phyloP scores from a whole-genome alignment of 1,139 yeast genomes.

The Candida pseudocylindracea region DNA sequence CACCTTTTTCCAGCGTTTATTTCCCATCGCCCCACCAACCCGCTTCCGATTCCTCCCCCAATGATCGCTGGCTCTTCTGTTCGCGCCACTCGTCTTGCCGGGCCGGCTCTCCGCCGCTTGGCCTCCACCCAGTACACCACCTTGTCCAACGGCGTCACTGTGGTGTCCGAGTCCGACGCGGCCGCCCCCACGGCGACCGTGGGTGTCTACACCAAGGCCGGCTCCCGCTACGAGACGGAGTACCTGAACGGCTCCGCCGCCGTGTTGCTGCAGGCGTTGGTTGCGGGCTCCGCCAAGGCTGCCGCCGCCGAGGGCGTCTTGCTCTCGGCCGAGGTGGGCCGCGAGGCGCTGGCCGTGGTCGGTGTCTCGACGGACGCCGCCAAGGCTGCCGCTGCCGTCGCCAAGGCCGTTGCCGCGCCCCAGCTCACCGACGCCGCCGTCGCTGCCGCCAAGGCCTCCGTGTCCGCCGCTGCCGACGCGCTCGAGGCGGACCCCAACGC shows the following conservation, averaged over 20 bases:
- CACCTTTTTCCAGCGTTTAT: no score
- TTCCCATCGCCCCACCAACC: no score
- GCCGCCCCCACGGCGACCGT: constrained; percentile 32
- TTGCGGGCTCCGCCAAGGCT: constrained; percentile 25
- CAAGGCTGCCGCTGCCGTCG: constrained; percentile 17
- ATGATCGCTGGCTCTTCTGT: no score
- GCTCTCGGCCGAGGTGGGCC: constrained; percentile 19
- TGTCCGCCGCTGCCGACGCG: constrained; percentile 15
- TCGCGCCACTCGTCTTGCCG: constrained; percentile 4
- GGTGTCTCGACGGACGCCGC: constrained; percentile 16
- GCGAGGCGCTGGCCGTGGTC: constrained; percentile 31
- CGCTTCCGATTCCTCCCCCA: no score
- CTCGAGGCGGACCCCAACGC: constrained; percentile 22
- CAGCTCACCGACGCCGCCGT: constrained; percentile 13
- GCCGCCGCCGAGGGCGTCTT: constrained; percentile 21
- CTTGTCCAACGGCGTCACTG: constrained; percentile 47
- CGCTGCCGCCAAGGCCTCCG: constrained; percentile 13
- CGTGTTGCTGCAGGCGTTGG: constrained; percentile 8
- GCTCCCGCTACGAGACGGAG: constrained; percentile 59
- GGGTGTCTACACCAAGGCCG: constrained; percentile 54
- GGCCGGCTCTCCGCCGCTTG: constrained; percentile 34
- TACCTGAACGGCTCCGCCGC: constrained; percentile 65
- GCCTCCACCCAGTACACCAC: constrained; percentile 46
- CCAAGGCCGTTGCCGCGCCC: constrained; percentile 14
- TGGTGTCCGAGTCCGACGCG: constrained; percentile 45